A percentile compares a stretch with the other conserved stretches of the same genome.
Conservation (phyloP, 148 eudicot genomes). For the Amaranthus hypochondriacus region DNA sequence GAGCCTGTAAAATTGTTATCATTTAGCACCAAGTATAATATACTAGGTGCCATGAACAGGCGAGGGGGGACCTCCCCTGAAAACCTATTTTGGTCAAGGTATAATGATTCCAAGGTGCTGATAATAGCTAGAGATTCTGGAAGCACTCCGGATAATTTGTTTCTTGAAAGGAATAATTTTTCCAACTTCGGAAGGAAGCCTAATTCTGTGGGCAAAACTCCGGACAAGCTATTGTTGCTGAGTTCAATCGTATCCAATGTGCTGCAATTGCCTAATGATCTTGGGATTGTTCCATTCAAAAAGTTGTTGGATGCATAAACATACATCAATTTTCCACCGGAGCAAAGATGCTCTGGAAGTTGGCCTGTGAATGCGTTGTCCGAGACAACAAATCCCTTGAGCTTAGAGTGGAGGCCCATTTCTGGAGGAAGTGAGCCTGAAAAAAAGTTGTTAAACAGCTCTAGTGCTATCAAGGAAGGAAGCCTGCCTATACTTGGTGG, state of each 20-base stretch:
- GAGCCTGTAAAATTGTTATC: constrained; percentile 47
- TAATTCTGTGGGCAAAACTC: constrained; percentile 37
- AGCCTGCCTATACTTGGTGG: constrained; percentile 40
- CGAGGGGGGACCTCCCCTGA: constrained; percentile 52
- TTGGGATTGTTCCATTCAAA: constrained; percentile 53
- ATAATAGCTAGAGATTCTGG: too few species aligned
- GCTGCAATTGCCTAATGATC: constrained; percentile 40
- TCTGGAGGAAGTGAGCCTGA: constrained; percentile 53
- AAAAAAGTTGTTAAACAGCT: constrained; percentile 36
- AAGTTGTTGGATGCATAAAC: constrained; percentile 47
- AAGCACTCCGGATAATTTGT: constrained; percentile 47
- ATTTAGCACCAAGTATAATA: constrained; percentile 32
- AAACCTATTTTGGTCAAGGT: too few species aligned
- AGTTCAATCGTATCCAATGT: constrained; percentile 33
- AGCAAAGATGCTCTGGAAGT: constrained; percentile 56
- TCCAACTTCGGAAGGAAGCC: constrained; percentile 30
- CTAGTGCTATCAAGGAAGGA: constrained; percentile 26
- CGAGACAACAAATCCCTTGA: constrained; percentile 44
- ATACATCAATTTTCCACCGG: constrained; percentile 31
- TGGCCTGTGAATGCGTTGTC: constrained; percentile 53
- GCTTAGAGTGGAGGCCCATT: constrained; percentile 50
- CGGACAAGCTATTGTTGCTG: constrained; percentile 40
- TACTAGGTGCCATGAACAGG: constrained; percentile 35
- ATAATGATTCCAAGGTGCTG: too few species aligned
- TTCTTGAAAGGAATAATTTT: constrained; percentile 24